These are phyloP conservation scores for Sphaerobolus stellatus DNA, from an alignment of 1,284 basidiomycete genomes.

Conservation along the genomic window DNA sequence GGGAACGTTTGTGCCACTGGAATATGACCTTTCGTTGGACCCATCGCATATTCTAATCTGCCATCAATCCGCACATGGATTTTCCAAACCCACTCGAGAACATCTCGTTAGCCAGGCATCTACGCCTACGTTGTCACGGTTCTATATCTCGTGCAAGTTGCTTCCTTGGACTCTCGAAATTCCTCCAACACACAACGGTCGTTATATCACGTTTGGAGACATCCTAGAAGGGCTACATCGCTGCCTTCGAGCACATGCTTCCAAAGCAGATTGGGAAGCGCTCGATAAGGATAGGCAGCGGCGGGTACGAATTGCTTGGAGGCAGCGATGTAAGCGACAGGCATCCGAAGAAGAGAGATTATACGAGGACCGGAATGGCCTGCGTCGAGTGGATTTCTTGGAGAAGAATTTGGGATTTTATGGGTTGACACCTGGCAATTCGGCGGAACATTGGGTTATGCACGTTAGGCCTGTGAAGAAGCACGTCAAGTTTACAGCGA, in stretches of 20 bases:
- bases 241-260: not conserved
- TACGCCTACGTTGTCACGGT: too few species aligned
- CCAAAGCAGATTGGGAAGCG: not conserved
- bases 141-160: not conserved
- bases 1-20: too few species aligned
- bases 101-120: too few species aligned
- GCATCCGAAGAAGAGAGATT: not conserved
- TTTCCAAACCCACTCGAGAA: too few species aligned
- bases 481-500: constrained; percentile 1
- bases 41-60: too few species aligned
- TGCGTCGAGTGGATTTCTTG: not conserved
- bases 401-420: not conserved
- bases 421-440: not conserved
- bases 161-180: constrained; percentile 6
- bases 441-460: not conserved
- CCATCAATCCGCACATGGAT: too few species aligned
- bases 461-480: not conserved
- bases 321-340: not conserved
- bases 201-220: not conserved
- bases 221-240: not conserved
- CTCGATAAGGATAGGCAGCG: not conserved
- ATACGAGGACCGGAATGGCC: not conserved
- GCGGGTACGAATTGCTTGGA: not conserved
- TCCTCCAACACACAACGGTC: not conserved
- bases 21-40: too few species aligned